phyloP scores from a whole-genome alignment of 139 green algal genomes.

The Dunaliella primolecta region DNA sequence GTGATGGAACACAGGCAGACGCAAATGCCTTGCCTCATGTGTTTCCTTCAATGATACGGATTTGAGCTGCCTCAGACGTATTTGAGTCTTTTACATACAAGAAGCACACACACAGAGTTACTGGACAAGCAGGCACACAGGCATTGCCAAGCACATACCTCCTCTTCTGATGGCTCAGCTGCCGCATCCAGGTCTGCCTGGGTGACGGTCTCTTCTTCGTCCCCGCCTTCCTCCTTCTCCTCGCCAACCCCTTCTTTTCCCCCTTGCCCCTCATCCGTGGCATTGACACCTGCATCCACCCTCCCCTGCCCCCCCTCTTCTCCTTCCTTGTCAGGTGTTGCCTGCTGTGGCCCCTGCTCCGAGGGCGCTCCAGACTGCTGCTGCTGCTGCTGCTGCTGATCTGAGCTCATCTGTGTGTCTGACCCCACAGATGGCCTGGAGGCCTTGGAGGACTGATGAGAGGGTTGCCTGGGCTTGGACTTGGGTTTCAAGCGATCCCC shows the following conservation, averaged over 20 bases:
- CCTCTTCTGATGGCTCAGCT: slow-evolving; percentile 29
- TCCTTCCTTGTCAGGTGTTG: neutral
- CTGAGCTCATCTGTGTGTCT: neutral
- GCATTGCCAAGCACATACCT: slow-evolving; percentile 22
- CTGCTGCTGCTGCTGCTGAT: neutral
- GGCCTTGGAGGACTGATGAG: neutral
- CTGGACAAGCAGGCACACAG: too few relatives aligned
- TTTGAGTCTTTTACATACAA: too few relatives aligned
- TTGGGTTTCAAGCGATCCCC: neutral
- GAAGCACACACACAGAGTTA: too few relatives aligned
- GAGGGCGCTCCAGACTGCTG: too few relatives aligned
- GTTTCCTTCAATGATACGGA: too few relatives aligned
- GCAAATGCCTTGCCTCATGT: too few relatives aligned
- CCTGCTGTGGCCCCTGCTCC: neutral
- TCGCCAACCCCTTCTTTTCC: neutral
- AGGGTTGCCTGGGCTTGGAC: neutral
- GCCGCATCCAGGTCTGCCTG: neutral
- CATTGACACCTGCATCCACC: neutral
- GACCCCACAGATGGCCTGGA: neutral
- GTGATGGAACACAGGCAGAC: too few relatives aligned
- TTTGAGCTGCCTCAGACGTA: too few relatives aligned
- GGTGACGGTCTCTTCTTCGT: neutral
- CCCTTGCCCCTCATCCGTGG: neutral
- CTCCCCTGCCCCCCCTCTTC: neutral
- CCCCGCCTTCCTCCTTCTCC: neutral